Evolutionary conservation across 2,329 filamentous ascomycete species (phyloP).

Genomic region (Fusarium globosum): DNA sequence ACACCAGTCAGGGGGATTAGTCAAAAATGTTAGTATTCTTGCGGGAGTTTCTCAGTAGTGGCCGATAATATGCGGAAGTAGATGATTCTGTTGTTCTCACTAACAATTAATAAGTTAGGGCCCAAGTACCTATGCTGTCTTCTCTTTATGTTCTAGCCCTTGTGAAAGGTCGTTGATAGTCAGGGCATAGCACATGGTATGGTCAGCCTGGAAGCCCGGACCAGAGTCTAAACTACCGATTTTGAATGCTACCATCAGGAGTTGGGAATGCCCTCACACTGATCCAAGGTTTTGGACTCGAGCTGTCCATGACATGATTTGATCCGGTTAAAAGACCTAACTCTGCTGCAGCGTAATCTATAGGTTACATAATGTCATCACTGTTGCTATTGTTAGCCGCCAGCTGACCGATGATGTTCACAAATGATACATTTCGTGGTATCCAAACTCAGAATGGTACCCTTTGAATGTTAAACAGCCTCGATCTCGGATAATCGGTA

Average conservation of each 20-base stretch:
- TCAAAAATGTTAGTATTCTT: background rate
- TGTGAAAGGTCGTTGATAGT: background rate
- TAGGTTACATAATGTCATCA: background rate
- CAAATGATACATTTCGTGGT: background rate
- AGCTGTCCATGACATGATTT: background rate
- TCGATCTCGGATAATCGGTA: constrained; percentile 8
- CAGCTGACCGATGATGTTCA: background rate
- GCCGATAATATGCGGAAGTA: background rate
- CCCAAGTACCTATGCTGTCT: background rate
- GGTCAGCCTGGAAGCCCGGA: background rate
- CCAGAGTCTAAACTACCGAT: background rate
- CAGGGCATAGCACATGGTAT: background rate
- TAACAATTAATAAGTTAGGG: background rate
- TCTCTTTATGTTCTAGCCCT: background rate
- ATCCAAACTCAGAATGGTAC: background rate
- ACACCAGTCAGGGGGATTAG: background rate
- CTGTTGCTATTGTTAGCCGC: background rate
- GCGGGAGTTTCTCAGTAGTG: background rate
- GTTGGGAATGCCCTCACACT: constrained; percentile 29
- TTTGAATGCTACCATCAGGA: background rate
- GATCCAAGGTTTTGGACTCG: background rate
- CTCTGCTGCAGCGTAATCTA: background rate
- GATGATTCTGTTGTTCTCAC: background rate
- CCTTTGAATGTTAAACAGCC: background rate
- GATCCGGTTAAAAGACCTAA: background rate